These are phyloP conservation scores for Auriscalpium microsporum DNA, from an alignment of 768 basidiomycete species.

Conservation along the genomic window DNA sequence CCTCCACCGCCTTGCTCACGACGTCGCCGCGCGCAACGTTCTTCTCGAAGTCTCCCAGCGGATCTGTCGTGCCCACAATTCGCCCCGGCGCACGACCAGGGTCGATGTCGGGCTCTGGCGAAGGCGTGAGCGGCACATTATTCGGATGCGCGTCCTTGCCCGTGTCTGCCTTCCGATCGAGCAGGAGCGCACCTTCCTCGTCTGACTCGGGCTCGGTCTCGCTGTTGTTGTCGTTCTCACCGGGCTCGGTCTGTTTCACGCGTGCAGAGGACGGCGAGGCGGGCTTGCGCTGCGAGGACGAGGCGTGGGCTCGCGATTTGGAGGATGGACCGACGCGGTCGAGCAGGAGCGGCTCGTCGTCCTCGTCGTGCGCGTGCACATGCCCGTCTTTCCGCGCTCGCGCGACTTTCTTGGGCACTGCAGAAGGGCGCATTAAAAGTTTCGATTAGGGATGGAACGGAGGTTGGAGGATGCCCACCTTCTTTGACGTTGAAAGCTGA, in stretches of 20 bases:
- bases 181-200: slow-evolving; percentile 27
- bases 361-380: slow-evolving; percentile 51
- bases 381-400: slow-evolving; percentile 56
- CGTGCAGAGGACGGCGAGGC: neutral
- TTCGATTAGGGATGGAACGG: neutral
- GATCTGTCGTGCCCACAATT: slow-evolving; percentile 67
- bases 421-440: neutral
- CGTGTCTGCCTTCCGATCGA: slow-evolving; percentile 13
- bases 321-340: slow-evolving; percentile 1
- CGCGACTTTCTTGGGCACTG: slow-evolving; percentile 58
- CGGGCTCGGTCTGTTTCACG: slow-evolving; percentile 18
- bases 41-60: slow-evolving; percentile 67
- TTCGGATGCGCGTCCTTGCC: slow-evolving; percentile 10
- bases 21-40: slow-evolving; percentile 69
- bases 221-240: slow-evolving; percentile 28
- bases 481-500: slow-evolving; percentile 67
- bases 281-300: slow-evolving; percentile 8
- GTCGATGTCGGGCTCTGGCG: slow-evolving; percentile 29
- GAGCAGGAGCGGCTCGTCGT: slow-evolving; percentile 15
- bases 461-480: slow-evolving; percentile 33
- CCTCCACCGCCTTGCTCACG: slow-evolving; percentile 79
- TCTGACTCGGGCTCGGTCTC: slow-evolving; percentile 48
- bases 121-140: slow-evolving; percentile 10
- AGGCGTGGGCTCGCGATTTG: slow-evolving; percentile 21
- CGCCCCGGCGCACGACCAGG: slow-evolving; percentile 55